Evolutionary conservation across 1,284 basidiomycete species (phyloP).

Genomic region (Trametes polyzona): DNA sequence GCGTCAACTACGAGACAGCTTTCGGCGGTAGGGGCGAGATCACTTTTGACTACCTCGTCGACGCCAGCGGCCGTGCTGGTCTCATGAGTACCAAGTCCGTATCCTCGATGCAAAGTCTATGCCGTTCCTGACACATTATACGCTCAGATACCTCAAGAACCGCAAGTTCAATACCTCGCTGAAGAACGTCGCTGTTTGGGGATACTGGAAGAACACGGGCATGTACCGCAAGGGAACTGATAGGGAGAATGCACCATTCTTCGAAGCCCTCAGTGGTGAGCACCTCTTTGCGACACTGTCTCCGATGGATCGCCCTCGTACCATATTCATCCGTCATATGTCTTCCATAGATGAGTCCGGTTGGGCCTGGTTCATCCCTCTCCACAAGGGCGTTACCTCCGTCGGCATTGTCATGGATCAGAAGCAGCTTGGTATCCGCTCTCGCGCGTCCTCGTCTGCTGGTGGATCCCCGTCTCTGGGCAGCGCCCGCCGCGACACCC

Average conservation of each 20-base stretch:
- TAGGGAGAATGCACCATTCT: constrained; percentile 57
- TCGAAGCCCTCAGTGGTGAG: constrained; percentile 72
- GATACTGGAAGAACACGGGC: constrained; percentile 64
- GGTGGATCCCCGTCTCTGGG: constrained; percentile 13
- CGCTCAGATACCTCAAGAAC: constrained; percentile 61
- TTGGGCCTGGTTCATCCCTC: constrained; percentile 80
- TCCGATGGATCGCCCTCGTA: too few relatives aligned
- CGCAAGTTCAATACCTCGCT: constrained; percentile 68
- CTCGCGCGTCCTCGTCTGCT: constrained; percentile 35
- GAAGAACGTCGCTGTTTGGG: constrained; percentile 79
- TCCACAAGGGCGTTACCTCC: constrained; percentile 69
- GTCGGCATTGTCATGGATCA: constrained; percentile 76
- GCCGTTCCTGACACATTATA: not conserved
- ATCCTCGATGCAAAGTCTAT: not conserved
- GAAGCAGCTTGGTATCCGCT: constrained; percentile 40
- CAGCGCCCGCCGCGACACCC: constrained; percentile 19
- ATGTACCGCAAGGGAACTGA: constrained; percentile 59
- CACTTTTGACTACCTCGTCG: constrained; percentile 66
- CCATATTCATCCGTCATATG: too few relatives aligned
- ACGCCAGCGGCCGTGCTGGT: constrained; percentile 72
- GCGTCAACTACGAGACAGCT: constrained; percentile 33
- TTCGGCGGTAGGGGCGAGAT: constrained; percentile 42
- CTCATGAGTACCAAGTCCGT: constrained; percentile 56
- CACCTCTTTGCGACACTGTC: not conserved
- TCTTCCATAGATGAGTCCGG: constrained; percentile 64